Evolutionary conservation across 2,329 filamentous ascomycete species (phyloP), one percentile per base, ranked within the genome.

Genomic region (Grosmannia serpens): DNA sequence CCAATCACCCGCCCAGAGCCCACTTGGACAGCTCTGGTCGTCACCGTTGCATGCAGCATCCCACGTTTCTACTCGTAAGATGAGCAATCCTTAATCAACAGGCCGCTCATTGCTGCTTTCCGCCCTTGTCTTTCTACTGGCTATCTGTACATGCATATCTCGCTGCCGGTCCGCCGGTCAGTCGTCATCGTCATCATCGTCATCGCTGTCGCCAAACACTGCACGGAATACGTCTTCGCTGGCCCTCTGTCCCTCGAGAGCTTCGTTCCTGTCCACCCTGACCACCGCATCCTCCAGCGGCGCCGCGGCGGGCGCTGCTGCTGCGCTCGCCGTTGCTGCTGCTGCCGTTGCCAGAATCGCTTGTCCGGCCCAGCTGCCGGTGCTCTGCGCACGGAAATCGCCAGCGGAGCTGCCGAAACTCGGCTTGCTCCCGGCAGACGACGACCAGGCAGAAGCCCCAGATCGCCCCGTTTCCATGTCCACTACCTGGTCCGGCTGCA

Each of bases 131-230:
- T 44, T 44, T 44, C 41, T 44, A 44, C 20, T 22, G 41, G 8
- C 6, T 10, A n/a, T 44, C n/a, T 44, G 41, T 41, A 41, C 38
- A 41, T 41, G 38, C 15, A 15, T 41, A 41, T 41, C 38, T 17
- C 17, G 38, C 49, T n/a, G n/a, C n/a, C n/a, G n/a, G n/a, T 20
- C 7, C 15, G 9, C 9, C 22, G 4, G 17, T 38, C 47, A 56
- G 26, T 27, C 57, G 10, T 58, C 38, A 31, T 60, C 57, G 9
- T 64, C 65, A 3, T 69, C 67, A 15, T 89, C 86, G 65, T 89
- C 87, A 63, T 87, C 86, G 67, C 88, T 88, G 69, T 91, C 89
- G 7, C 91, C 92, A 79, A 97, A 97, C 33, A 97, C 91, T n/a
- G 90, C 89, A 64, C 83, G 89, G 66, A 96, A 91, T 0, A 96